A percentile compares a stretch with the other conserved stretches of the same genome.
These are phyloP conservation scores for Thielaviopsis euricoi DNA, from an alignment of 2,329 filamentous ascomycete genomes.

Conservation along the genomic window DNA sequence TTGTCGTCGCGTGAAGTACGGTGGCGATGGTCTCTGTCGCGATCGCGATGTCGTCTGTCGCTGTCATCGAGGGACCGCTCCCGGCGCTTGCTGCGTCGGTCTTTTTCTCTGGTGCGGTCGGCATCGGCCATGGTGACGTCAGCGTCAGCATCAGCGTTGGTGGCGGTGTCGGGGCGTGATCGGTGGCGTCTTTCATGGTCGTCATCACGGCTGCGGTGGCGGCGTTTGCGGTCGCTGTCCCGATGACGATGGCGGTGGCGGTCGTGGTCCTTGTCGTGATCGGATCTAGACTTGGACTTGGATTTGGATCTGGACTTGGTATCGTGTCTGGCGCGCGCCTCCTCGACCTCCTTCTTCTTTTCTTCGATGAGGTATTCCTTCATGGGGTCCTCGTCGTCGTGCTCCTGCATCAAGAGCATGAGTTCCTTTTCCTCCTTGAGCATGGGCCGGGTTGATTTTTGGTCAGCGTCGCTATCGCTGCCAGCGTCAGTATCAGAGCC, in stretches of 20 bases:
- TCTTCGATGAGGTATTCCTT: conserved; percentile 77
- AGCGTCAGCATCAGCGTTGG: conserved; percentile 16
- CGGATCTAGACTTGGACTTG: conserved; percentile 19
- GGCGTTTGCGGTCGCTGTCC: conserved; percentile 14
- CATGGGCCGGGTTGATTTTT: conserved; percentile 36
- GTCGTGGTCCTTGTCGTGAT: conserved; percentile 8
- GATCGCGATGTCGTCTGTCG: not conserved
- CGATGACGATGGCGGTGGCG: conserved; percentile 23
- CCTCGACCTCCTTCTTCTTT: conserved; percentile 76
- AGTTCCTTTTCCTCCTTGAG: conserved; percentile 73
- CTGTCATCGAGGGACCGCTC: conserved; percentile 1
- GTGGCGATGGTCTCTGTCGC: not conserved
- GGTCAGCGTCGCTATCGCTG: conserved; percentile 21
- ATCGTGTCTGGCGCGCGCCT: conserved; percentile 39
- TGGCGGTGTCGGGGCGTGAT: not conserved
- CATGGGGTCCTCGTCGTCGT: conserved; percentile 97
- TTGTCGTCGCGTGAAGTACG: not conserved
- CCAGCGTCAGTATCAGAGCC: conserved; percentile 21
- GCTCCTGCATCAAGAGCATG: conserved; percentile 53
- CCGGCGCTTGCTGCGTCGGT: conserved; percentile 7
- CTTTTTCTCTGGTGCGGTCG: conserved; percentile 15
- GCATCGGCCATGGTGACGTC: conserved; percentile 14
- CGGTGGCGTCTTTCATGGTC: not conserved
- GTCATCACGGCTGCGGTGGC: not conserved
- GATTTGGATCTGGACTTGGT: conserved; percentile 28